phyloP scores from a whole-genome alignment of 306 rosid genomes.

The Trifolium pratense region DNA sequence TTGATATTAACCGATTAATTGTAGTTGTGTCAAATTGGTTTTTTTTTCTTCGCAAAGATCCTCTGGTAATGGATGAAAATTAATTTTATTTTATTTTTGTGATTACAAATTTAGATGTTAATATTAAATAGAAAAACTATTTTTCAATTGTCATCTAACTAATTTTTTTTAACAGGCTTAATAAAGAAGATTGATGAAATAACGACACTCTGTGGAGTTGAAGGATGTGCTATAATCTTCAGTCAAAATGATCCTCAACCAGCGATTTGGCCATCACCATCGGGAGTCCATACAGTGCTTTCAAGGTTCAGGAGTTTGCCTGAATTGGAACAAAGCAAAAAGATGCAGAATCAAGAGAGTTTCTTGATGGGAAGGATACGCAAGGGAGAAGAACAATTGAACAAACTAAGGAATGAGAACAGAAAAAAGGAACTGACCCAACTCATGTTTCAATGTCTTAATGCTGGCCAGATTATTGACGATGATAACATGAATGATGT shows the following conservation, averaged over 20 bases:
- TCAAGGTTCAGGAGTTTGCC: conserved; percentile 25
- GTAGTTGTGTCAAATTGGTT: no score
- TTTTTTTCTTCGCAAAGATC: no score
- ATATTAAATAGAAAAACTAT: background rate
- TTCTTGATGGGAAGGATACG: conserved; percentile 26
- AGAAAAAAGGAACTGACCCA: conserved; percentile 24
- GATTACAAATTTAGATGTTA: background rate
- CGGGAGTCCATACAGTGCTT: background rate
- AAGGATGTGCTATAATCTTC: conserved; percentile 47
- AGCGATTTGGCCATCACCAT: conserved; percentile 46
- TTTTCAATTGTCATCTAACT: background rate
- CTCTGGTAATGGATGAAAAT: background rate
- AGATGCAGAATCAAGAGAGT: conserved; percentile 38
- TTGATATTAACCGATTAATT: no score
- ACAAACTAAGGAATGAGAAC: conserved; percentile 22
- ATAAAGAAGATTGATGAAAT: conserved; percentile 35
- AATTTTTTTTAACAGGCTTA: conserved; percentile 18
- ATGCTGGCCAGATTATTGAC: background rate
- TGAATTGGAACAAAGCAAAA: conserved; percentile 13
- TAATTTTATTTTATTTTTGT: background rate
- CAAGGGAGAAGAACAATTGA: conserved; percentile 33
- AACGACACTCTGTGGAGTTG: conserved; percentile 39
- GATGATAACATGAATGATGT: conserved; percentile 9
- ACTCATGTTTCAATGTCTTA: conserved; percentile 28
- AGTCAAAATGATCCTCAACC: conserved; percentile 35